Evolutionary conservation across 345 rosid genomes (phyloP).

Genomic region (Gossypium sturtianum): DNA sequence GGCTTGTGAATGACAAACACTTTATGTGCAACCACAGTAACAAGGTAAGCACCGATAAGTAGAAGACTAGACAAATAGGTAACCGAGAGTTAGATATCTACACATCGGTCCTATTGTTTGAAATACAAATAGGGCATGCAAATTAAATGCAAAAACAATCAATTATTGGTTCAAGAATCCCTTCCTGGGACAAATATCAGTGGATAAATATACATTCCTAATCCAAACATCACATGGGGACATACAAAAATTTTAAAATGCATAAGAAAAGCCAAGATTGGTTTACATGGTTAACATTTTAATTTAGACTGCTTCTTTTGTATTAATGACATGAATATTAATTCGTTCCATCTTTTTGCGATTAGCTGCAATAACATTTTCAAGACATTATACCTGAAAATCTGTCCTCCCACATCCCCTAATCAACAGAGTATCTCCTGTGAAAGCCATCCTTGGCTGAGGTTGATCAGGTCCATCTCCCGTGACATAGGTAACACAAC

Average conservation of each 20-base stretch:
- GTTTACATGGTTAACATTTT: background rate
- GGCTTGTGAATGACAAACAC: background rate
- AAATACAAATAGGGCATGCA: background rate
- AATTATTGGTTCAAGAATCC: background rate
- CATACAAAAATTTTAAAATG: background rate
- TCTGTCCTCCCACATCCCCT: slow-evolving; percentile 99
- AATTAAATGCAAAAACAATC: background rate
- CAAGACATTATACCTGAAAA: slow-evolving; percentile 61
- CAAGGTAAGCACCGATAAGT: background rate
- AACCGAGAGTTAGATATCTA: background rate
- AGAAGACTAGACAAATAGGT: background rate
- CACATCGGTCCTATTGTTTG: background rate
- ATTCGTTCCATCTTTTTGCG: background rate
- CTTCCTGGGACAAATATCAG: background rate
- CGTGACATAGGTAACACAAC: slow-evolving; percentile 90
- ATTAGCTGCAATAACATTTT: background rate
- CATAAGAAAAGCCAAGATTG: background rate
- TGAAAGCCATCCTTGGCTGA: slow-evolving; percentile 87
- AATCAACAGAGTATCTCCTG: slow-evolving; percentile 80
- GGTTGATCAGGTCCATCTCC: slow-evolving; percentile 83
- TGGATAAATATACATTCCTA: background rate
- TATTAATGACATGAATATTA: background rate
- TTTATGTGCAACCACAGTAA: background rate
- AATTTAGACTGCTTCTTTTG: background rate
- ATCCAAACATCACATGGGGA: background rate